Percentiles rank a stretch among this genome's conserved stretches.
Evolutionary conservation across 495 filamentous ascomycete genomes (phyloP).

Genomic region (Lophiotrema nucula): DNA sequence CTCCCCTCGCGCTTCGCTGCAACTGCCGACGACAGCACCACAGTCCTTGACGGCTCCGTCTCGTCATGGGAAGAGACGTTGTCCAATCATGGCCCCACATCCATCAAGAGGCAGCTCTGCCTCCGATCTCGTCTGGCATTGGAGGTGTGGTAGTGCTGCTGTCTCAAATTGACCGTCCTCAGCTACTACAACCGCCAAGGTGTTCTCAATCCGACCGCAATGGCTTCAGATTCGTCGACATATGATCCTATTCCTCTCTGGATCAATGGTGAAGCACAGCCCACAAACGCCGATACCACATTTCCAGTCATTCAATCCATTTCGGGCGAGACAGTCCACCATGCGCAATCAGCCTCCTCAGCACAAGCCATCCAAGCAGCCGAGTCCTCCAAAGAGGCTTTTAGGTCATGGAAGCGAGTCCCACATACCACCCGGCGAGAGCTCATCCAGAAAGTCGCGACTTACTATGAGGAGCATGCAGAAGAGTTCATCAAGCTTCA

Average conservation of each 20-base stretch:
- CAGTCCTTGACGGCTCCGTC: neutral
- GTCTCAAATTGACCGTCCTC: neutral
- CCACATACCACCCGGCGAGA: slow-evolving; percentile 62
- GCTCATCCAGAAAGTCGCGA: slow-evolving; percentile 67
- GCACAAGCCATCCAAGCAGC: slow-evolving; percentile 62
- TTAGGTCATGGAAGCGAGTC: slow-evolving; percentile 65
- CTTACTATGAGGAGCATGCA: slow-evolving; percentile 59
- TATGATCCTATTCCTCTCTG: slow-evolving; percentile 57
- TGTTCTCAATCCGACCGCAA: no score
- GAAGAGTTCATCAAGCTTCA: slow-evolving; percentile 42
- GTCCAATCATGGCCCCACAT: neutral
- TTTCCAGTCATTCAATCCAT: slow-evolving; percentile 66
- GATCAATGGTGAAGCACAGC: slow-evolving; percentile 65
- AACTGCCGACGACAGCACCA: neutral
- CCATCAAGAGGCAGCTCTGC: neutral
- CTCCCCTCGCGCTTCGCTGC: neutral
- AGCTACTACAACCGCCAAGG: neutral
- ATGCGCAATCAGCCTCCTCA: slow-evolving; percentile 59
- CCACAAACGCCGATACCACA: slow-evolving; percentile 48
- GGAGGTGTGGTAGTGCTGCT: neutral
- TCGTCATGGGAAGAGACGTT: neutral
- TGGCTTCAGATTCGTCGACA: neutral
- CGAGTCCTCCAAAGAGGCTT: slow-evolving; percentile 63
- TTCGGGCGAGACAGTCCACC: slow-evolving; percentile 59
- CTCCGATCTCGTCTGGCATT: no score